Percentiles rank a stretch among this genome's conserved stretches.
Evolutionary conservation across 2,329 filamentous ascomycete genomes (phyloP).

Genomic region (Plenodomus biglobosus): DNA sequence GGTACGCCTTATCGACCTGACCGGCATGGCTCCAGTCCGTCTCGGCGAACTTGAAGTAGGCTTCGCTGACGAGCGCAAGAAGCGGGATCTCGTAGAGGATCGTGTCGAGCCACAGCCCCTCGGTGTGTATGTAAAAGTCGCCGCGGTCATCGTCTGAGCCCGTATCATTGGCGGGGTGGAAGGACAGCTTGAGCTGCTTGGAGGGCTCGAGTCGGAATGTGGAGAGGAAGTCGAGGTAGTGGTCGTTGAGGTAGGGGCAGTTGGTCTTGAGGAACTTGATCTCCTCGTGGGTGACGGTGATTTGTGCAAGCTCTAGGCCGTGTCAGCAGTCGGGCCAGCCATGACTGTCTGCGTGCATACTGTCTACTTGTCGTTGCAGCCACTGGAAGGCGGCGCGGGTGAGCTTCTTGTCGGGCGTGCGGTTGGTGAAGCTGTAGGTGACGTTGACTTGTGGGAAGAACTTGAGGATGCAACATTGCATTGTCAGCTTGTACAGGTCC

Average conservation of each 20-base stretch:
- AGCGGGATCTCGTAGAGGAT: slow-evolving; percentile 98
- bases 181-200: slow-evolving; percentile 75
- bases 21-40: slow-evolving; percentile 86
- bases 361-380: slow-evolving; percentile 80
- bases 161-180: slow-evolving; percentile 58
- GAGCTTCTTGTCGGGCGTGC: slow-evolving; percentile 90
- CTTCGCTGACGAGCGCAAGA: slow-evolving; percentile 87
- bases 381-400: slow-evolving; percentile 80
- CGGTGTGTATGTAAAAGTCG: slow-evolving; percentile 73
- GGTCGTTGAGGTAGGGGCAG: slow-evolving; percentile 76
- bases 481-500: slow-evolving; percentile 93
- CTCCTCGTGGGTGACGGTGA: slow-evolving; percentile 78
- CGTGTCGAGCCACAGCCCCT: slow-evolving; percentile 87
- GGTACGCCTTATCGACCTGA: slow-evolving; percentile 81
- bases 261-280: slow-evolving; percentile 73
- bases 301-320: slow-evolving; percentile 71
- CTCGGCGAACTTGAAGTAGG: slow-evolving; percentile 97
- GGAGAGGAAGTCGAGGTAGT: slow-evolving; percentile 79
- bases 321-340: slow-evolving; percentile 7
- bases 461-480: slow-evolving; percentile 88
- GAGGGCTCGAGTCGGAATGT: slow-evolving; percentile 79
- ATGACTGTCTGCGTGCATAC: slow-evolving; percentile 46
- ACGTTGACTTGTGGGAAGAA: slow-evolving; percentile 82
- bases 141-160: slow-evolving; percentile 68
- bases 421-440: slow-evolving; percentile 92